phyloP scores from a whole-genome alignment of 495 filamentous ascomycete species.

The Annulohypoxylon maeteangense region DNA sequence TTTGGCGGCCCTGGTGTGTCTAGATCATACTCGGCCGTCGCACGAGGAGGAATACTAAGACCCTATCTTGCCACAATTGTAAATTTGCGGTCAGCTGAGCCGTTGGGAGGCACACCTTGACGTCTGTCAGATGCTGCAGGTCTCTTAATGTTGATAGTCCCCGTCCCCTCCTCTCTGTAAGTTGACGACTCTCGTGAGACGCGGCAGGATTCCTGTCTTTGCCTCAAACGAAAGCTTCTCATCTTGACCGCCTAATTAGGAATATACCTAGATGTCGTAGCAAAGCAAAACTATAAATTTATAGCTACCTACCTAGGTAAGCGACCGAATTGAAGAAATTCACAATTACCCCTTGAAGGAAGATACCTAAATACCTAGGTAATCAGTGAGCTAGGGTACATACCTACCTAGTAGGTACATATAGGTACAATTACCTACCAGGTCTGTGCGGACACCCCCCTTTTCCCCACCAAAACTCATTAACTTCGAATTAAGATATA shows the following conservation, averaged over 20 bases:
- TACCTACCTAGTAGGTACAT: no score
- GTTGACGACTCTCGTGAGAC: slow-evolving; percentile 12
- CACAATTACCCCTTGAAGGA: no score
- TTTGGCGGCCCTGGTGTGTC: not conserved
- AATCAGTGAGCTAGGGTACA: no score
- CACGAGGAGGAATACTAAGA: not conserved
- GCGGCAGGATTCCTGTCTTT: slow-evolving; percentile 1
- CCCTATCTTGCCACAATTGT: slow-evolving; percentile 5
- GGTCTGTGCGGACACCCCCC: no score
- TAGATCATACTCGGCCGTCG: slow-evolving; percentile 3
- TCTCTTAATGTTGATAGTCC: slow-evolving; percentile 15
- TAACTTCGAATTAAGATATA: no score
- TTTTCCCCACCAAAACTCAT: no score
- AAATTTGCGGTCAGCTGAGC: slow-evolving; percentile 21
- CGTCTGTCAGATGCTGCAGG: slow-evolving; percentile 22
- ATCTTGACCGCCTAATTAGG: not conserved
- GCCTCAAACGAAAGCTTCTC: slow-evolving; percentile 1
- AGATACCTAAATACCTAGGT: not conserved
- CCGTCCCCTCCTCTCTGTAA: not conserved
- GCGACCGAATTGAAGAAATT: no score
- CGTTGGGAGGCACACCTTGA: not conserved
- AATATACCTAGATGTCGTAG: not conserved
- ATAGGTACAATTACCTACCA: no score
- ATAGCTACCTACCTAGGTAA: no score
- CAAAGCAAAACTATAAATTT: not conserved